Evolutionary conservation across 495 filamentous ascomycete species (phyloP).

Genomic region (Lepidopterella palustris): DNA sequence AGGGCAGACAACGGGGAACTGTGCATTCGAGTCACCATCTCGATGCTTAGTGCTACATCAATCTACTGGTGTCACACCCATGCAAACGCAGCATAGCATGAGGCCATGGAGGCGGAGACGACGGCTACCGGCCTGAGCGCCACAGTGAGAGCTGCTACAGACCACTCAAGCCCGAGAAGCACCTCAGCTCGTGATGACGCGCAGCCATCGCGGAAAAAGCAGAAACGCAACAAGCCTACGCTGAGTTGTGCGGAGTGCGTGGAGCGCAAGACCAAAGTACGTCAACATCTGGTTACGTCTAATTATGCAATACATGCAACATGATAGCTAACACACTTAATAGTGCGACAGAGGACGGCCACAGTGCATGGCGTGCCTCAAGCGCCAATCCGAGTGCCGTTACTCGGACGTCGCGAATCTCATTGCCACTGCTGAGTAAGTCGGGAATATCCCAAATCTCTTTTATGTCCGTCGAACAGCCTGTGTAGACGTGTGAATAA

Average conservation of each 20-base stretch:
- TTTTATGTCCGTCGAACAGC: background rate
- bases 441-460: slow-evolving; percentile 9
- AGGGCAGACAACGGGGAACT: too few relatives aligned
- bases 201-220: slow-evolving; percentile 46
- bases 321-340: slow-evolving; percentile 2
- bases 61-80: too few relatives aligned
- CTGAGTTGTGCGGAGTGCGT: slow-evolving; percentile 67
- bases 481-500: too few relatives aligned
- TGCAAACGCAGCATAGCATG: background rate
- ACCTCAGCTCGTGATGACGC: background rate
- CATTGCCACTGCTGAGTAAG: slow-evolving; percentile 50
- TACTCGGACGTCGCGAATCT: slow-evolving; percentile 64
- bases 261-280: slow-evolving; percentile 61
- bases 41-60: too few relatives aligned
- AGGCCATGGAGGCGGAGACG: slow-evolving; percentile 5
- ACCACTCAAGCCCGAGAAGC: background rate
- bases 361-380: slow-evolving; percentile 60
- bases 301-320: background rate
- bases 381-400: slow-evolving; percentile 61
- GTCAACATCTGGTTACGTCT: slow-evolving; percentile 12
- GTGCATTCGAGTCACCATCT: too few relatives aligned
- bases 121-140: background rate
- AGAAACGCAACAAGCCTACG: slow-evolving; percentile 71
- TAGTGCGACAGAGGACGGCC: slow-evolving; percentile 44
- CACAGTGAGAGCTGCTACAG: background rate